Conservation (phyloP, 495 filamentous ascomycete genomes). For the Aspergillus coremiiformis region DNA sequence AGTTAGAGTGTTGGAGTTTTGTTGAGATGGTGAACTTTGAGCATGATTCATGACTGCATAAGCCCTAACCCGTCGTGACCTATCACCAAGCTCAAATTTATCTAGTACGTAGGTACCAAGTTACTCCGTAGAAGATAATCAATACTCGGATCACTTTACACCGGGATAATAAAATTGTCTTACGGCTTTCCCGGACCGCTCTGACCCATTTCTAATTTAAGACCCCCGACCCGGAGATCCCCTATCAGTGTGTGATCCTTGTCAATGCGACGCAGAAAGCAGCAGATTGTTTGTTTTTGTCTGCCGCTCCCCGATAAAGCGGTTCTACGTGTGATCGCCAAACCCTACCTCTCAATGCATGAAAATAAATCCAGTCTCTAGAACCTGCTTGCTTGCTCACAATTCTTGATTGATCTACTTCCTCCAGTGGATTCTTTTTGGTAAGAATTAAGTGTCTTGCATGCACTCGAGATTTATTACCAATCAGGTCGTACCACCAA, state of each 20-base stretch:
- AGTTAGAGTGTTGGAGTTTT: too few species aligned
- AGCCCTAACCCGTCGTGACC: too few species aligned
- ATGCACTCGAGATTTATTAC: not conserved
- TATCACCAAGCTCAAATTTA: too few species aligned
- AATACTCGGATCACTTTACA: too few species aligned
- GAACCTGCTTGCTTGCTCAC: constrained; percentile 1
- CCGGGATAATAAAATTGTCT: not conserved
- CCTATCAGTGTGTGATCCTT: not conserved
- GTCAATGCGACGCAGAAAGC: not conserved
- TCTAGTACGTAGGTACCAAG: too few species aligned
- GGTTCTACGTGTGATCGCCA: not conserved
- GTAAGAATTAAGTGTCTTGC: not conserved
- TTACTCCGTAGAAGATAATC: too few species aligned
- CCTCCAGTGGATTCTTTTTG: not conserved
- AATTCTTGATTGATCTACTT: not conserved
- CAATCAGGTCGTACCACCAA: not conserved
- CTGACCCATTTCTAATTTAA: not conserved
- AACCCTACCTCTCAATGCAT: too few species aligned
- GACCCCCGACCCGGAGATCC: not conserved
- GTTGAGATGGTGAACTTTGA: too few species aligned
- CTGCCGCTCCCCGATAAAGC: not conserved
- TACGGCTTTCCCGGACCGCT: too few species aligned
- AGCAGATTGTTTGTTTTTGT: too few species aligned
- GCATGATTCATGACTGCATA: too few species aligned
- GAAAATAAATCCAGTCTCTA: not conserved